These are phyloP conservation scores for Globisporangium alternatum DNA, from an alignment of 352 stramenopile genomes.

Conservation along the genomic window DNA sequence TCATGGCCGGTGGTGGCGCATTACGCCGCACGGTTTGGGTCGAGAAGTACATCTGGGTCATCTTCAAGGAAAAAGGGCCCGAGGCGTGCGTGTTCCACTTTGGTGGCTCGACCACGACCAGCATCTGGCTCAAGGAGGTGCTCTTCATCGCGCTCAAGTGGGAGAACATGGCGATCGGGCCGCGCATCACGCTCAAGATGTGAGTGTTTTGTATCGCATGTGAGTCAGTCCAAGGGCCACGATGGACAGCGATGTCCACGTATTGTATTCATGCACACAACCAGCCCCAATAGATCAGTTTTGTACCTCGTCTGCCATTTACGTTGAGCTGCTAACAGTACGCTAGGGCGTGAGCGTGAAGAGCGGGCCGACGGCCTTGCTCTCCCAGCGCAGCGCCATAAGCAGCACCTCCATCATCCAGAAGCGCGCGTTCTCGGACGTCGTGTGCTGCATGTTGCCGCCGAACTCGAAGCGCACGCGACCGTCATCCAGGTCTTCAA, in stretches of 20 bases:
- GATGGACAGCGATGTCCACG: conserved; percentile 1
- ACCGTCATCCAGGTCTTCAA: conserved; percentile 11
- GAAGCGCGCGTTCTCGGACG: conserved; percentile 17
- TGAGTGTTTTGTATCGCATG: background rate
- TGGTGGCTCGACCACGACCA: conserved; percentile 43
- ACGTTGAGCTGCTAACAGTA: no score
- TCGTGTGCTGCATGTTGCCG: conserved; percentile 18
- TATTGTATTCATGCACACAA: background rate
- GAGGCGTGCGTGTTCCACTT: conserved; percentile 55
- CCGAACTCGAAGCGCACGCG: conserved; percentile 20
- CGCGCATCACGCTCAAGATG: conserved; percentile 19
- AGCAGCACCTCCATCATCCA: conserved; percentile 23
- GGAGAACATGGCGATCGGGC: conserved; percentile 58
- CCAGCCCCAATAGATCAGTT: background rate
- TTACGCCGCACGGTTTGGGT: conserved; percentile 40
- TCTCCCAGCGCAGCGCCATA: conserved; percentile 18
- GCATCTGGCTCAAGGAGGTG: conserved; percentile 64
- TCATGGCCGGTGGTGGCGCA: conserved; percentile 5
- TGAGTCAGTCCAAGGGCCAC: background rate
- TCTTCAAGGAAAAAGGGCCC: conserved; percentile 39
- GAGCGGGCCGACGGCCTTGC: conserved; percentile 9
- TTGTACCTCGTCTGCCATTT: background rate
- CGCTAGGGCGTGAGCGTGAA: conserved; percentile 11
- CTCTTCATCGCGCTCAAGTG: conserved; percentile 66
- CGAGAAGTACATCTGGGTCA: conserved; percentile 64